Base-by-base conservation (phyloP, 192 early-diverging fungal genomes). In the Backusella liffmaniae region DNA sequence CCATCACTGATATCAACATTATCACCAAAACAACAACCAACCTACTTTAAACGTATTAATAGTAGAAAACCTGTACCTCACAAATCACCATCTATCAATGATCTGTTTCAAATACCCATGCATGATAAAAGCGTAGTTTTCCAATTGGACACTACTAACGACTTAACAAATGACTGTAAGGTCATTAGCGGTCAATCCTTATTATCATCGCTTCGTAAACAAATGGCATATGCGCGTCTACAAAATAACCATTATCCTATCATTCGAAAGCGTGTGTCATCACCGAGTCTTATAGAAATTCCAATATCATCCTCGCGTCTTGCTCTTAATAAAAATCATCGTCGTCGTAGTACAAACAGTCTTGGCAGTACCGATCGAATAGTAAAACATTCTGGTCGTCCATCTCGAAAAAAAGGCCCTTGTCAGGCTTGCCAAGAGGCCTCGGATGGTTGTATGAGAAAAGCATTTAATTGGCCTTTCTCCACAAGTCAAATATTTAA, bases 401-500 rank as follows among this genome's bases (percentile, higher is more conserved):
- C 76, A 13, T 62, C 69, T 21, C 76, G 76, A 62, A 36, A 72
- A 26, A 80, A 79, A 21, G 81, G 81, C 12, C 81, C 81, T 32
- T 82, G 81, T 32, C 73, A 75, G 51, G 81, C 81, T 13, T 82
- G 81, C 16, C 70, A 76, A 26, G 77, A 78, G 30, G 41, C 74
- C 3, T 78, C 76, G 3, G 81, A 82, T 69, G 74, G 77, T 29
- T 82, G 81, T 71, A 82, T 82, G 74, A 74, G 81, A 35, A 82
- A 82, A 35, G 81, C 77, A 2, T 82, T 78, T 34, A 62, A 79
- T 29, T 82, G 81, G 81, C 81, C 81, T 21, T 82, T 82, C 29
- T 23, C 67, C 41, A 15, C 68, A 2, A 73, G 13, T 34, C 34
- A 71, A 26, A 46, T 56, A 7, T 72, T 76, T 26, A 59, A 76